phyloP scores from a whole-genome alignment of 2,329 filamentous ascomycete species.

The Xylaria sp. region DNA sequence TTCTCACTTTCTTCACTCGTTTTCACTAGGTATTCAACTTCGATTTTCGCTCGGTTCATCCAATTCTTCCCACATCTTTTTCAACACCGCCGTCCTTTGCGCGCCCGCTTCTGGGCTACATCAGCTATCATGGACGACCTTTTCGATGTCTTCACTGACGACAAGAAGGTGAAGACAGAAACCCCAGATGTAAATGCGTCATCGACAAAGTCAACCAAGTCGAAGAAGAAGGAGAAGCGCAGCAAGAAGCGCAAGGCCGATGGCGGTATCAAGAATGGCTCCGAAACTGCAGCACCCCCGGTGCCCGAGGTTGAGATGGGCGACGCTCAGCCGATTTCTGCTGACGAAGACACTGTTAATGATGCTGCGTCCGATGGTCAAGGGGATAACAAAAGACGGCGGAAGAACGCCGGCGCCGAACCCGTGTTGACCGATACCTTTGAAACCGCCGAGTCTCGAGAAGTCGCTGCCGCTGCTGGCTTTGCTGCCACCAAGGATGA shows the following conservation, averaged over 20 bases:
- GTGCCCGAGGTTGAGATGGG: conserved; percentile 31
- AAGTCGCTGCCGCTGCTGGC: conserved; percentile 75
- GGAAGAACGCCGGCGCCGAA: conserved; percentile 60
- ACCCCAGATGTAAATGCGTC: conserved; percentile 27
- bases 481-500: conserved; percentile 52
- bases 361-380: conserved; percentile 40
- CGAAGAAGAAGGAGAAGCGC: conserved; percentile 44
- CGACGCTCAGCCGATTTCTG: conserved; percentile 34
- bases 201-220: conserved; percentile 34
- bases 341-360: conserved; percentile 33
- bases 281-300: conserved; percentile 30
- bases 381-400: conserved; percentile 57
- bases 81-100: not conserved
- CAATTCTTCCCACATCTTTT: not conserved
- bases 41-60: not conserved
- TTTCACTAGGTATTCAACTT: not conserved
- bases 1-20: not conserved
- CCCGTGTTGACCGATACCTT: conserved; percentile 90
- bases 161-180: conserved; percentile 41
- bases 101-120: not conserved
- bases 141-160: conserved; percentile 68
- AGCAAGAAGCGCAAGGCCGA: conserved; percentile 85
- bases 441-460: conserved; percentile 88
- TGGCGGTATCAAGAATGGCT: conserved; percentile 61
- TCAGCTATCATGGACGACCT: conserved; percentile 56